Conservation (phyloP, 208 protist genomes). For the Trypanosoma conorhini region DNA sequence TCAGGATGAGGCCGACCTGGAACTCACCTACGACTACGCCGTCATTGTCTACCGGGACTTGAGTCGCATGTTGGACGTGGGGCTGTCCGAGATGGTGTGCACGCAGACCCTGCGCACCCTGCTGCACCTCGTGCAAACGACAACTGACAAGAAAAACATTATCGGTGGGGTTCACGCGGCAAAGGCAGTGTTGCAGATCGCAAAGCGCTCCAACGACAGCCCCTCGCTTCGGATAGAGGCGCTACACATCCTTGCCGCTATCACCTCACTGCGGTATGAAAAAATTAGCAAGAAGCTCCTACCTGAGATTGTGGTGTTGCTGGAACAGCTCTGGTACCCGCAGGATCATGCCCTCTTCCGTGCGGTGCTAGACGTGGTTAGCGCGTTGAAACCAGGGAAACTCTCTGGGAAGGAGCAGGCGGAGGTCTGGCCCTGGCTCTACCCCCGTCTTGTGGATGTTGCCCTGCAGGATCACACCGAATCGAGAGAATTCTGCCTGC, state of each 20-base stretch:
- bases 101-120: conserved; percentile 81
- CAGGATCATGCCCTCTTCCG: conserved; percentile 83
- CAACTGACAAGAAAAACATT: conserved; percentile 78
- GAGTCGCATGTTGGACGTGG: conserved; percentile 83
- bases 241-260: conserved; percentile 78
- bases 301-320: conserved; percentile 87
- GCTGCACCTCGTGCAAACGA: conserved; percentile 83
- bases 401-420: conserved; percentile 89
- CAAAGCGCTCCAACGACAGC: conserved; percentile 73
- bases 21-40: conserved; percentile 92
- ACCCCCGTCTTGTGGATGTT: conserved; percentile 88
- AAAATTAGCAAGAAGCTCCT: conserved; percentile 80
- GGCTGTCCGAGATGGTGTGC: conserved; percentile 82
- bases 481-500: conserved; percentile 85
- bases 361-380: conserved; percentile 83
- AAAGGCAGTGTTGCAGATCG: conserved; percentile 77
- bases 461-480: conserved; percentile 86
- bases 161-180: conserved; percentile 85
- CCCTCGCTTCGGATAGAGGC: conserved; percentile 82
- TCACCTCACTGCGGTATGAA: conserved; percentile 83
- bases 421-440: conserved; percentile 91
- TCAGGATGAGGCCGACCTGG: conserved; percentile 82
- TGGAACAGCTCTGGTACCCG: conserved; percentile 88
- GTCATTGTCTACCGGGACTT: conserved; percentile 91
- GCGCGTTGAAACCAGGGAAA: conserved; percentile 87